Evolutionary conservation across 2,329 filamentous ascomycete species (phyloP), one percentile per base, ranked within the genome.

Genomic region (Talaromyces atroroseus): DNA sequence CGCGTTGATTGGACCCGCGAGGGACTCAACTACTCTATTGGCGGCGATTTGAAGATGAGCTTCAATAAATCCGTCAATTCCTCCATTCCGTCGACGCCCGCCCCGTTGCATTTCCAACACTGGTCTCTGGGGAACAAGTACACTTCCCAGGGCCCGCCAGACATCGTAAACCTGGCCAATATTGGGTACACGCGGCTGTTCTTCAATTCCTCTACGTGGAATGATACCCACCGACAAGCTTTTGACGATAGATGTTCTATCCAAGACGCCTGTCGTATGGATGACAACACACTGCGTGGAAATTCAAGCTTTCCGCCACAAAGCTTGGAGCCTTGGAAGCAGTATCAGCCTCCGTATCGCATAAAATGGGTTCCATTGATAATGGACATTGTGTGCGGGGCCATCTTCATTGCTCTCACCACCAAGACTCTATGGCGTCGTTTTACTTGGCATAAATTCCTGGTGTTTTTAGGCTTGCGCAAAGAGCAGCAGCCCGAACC

Each of bases 101-200:
- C 72, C 3, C 68, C 76, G 12, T 59, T 79, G 21, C 69, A 71
- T 51, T 71, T 78, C 62, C 75, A 76, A 61, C 77, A 80, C 62
- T 80, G 77, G 77, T 78, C 76, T 0, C 72, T 69, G 8, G 77
- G 77, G 10, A 75, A 79, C 58, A 59, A 63, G 12, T 72, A 71
- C 58, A 74, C 67, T 1, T 78, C 75, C 68, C 66, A 74, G 61
- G 77, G 77, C 4, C 78, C 78, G 14, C 76, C 77, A 1, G 48
- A 42, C 16, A 67, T 67, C 20, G 64, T 62, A n/a, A 71, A 74
- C 2, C 62, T 66, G 20, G 77, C 77, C 5, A 73, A 74, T 23
- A 62, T 80, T 32, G 74, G 68, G 7, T 80, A 75, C 74, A 69
- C 75, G 10, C 71, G 77, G n/a, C 65, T 75, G 26, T 80, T 80